phyloP scores from a whole-genome alignment of 1,139 yeast species.

The Sugiyamaella xylanicola region DNA sequence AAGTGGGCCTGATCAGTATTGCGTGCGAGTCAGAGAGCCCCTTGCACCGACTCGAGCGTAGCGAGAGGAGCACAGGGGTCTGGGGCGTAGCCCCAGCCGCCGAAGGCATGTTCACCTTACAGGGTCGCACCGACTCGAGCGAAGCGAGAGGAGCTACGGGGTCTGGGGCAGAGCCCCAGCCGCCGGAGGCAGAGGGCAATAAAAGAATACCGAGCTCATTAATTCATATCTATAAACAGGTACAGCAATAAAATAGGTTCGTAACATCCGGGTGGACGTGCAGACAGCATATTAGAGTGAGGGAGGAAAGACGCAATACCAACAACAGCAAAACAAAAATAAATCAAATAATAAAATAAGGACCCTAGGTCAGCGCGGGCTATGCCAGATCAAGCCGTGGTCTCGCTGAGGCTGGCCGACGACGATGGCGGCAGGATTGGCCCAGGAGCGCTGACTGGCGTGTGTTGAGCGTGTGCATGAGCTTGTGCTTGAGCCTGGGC shows the following conservation, averaged over 20 bases:
- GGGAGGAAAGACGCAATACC: background rate
- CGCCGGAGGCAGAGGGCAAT: background rate
- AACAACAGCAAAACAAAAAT: background rate
- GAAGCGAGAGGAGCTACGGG: background rate
- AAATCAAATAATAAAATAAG: constrained; percentile 4
- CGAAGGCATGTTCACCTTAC: too few species aligned
- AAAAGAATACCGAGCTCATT: constrained; percentile 9
- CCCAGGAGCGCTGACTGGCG: constrained; percentile 12
- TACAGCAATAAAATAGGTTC: constrained; percentile 5
- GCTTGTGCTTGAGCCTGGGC: too few species aligned
- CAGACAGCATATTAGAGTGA: background rate
- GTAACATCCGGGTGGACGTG: background rate
- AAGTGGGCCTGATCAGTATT: too few species aligned
- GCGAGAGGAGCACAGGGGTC: too few species aligned
- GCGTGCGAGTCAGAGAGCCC: too few species aligned
- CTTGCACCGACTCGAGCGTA: too few species aligned
- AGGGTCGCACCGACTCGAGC: background rate
- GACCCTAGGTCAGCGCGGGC: background rate
- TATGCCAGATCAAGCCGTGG: constrained; percentile 10
- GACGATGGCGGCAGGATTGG: constrained; percentile 18
- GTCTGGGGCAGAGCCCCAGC: background rate
- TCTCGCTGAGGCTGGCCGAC: constrained; percentile 14
- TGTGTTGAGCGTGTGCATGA: too few species aligned
- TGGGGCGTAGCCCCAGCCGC: too few species aligned
- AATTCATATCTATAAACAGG: constrained; percentile 14